These are phyloP conservation scores for Alternaria angustiovoidea DNA, from an alignment of 2,329 filamentous ascomycete species.

Conservation along the genomic window DNA sequence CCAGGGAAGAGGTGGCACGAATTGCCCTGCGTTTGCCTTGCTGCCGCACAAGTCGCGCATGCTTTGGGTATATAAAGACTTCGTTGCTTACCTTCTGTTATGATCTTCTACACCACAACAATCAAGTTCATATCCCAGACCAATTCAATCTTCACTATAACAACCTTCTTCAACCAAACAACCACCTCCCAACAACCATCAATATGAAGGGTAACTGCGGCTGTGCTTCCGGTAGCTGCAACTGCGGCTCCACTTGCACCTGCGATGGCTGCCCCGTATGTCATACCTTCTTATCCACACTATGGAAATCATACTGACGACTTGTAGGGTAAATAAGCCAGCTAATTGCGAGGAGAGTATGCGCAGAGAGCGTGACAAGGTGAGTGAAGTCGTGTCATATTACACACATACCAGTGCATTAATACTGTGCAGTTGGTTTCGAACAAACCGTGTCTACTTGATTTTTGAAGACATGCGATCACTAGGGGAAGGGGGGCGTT, in stretches of 20 bases:
- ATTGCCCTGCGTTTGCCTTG: not conserved
- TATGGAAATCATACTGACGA: not conserved
- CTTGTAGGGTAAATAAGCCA: slow-evolving; percentile 29
- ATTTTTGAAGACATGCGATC: not conserved
- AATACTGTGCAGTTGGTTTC: slow-evolving; percentile 2
- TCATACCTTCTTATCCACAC: not conserved
- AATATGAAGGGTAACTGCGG: slow-evolving; percentile 36
- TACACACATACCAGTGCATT: not conserved
- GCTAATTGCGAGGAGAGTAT: not conserved
- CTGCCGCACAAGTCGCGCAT: slow-evolving; percentile 33
- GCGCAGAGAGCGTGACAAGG: not conserved
- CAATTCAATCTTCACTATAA: not conserved
- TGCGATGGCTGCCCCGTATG: slow-evolving; percentile 41
- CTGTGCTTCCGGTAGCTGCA: slow-evolving; percentile 34
- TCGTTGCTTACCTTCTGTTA: not conserved
- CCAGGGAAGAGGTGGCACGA: not conserved
- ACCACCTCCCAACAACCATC: slow-evolving; percentile 7
- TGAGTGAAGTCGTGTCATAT: not conserved
- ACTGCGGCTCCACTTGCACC: slow-evolving; percentile 33
- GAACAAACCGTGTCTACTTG: not conserved
- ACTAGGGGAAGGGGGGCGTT: not conserved
- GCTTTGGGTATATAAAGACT: slow-evolving; percentile 22
- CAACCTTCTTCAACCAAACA: slow-evolving; percentile 1
- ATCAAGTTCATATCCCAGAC: not conserved
- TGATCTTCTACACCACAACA: not conserved